phyloP scores from a whole-genome alignment of 352 stramenopile genomes.

The Phytophthora sojae region DNA sequence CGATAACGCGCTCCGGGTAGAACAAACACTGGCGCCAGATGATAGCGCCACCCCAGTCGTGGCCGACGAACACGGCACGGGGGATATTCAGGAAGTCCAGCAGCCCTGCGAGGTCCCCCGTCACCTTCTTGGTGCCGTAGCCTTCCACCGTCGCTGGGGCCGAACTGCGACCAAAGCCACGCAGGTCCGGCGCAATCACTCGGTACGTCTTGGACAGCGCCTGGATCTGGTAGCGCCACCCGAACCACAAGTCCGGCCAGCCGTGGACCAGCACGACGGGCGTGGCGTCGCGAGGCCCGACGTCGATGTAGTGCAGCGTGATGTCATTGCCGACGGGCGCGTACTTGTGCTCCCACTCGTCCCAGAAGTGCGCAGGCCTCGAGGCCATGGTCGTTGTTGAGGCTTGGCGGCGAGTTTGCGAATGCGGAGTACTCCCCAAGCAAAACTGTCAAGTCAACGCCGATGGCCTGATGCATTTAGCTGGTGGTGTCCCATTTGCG shows the following conservation, averaged over 20 bases:
- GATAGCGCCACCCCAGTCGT: slow-evolving; percentile 71
- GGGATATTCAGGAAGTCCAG: slow-evolving; percentile 67
- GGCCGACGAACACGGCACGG: slow-evolving; percentile 70
- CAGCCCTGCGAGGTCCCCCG: slow-evolving; percentile 48
- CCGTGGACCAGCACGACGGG: slow-evolving; percentile 73
- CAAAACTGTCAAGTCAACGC: slow-evolving; percentile 28
- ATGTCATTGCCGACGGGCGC: slow-evolving; percentile 40
- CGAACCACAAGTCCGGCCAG: slow-evolving; percentile 79
- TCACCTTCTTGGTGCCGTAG: slow-evolving; percentile 69
- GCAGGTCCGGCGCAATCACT: slow-evolving; percentile 63
- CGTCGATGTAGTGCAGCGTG: slow-evolving; percentile 70
- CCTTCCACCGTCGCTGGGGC: slow-evolving; percentile 40
- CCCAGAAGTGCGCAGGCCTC: slow-evolving; percentile 22
- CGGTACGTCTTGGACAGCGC: slow-evolving; percentile 55
- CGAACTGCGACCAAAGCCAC: slow-evolving; percentile 67
- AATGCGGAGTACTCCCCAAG: slow-evolving; percentile 3
- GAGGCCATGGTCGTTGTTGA: slow-evolving; percentile 24
- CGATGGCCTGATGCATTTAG: slow-evolving; percentile 18
- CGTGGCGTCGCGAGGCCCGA: slow-evolving; percentile 53
- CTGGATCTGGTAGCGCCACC: slow-evolving; percentile 72
- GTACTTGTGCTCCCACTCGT: slow-evolving; percentile 34
- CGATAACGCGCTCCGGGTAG: slow-evolving; percentile 59
- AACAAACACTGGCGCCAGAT: slow-evolving; percentile 74
- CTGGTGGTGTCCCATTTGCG: not conserved
- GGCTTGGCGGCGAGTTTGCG: slow-evolving; percentile 15